Evolutionary conservation across 768 basidiomycete species (phyloP).

Genomic region (Psilocybe sp.): DNA sequence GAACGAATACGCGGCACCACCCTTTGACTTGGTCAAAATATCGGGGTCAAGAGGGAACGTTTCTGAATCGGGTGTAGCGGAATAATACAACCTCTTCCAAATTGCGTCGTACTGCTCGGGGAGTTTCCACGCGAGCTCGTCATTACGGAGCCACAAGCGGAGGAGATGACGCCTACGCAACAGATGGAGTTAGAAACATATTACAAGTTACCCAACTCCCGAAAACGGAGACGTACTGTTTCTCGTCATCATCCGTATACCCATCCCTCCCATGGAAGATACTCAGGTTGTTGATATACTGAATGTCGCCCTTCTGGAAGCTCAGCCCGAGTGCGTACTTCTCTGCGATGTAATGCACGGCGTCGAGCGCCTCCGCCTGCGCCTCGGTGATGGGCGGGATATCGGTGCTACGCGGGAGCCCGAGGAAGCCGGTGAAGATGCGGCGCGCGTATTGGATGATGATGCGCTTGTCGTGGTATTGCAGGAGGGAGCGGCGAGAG

Average conservation of each 20-base stretch:
- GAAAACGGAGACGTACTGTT: constrained; percentile 28
- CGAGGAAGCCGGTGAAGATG: constrained; percentile 38
- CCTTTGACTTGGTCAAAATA: too few species aligned
- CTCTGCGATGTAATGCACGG: constrained; percentile 41
- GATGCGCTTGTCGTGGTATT: constrained; percentile 33
- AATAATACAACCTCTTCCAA: constrained; percentile 33
- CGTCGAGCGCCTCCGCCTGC: constrained; percentile 46
- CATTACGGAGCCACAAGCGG: constrained; percentile 36
- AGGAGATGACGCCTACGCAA: constrained; percentile 31
- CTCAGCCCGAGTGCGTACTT: constrained; percentile 40
- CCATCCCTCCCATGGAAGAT: constrained; percentile 45
- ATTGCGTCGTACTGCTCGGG: constrained; percentile 25
- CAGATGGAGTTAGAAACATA: not conserved
- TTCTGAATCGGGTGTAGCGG: constrained; percentile 29
- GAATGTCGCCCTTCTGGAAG: constrained; percentile 47
- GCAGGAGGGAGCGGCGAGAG: constrained; percentile 36
- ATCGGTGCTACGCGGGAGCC: constrained; percentile 30
- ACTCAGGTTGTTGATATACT: constrained; percentile 46
- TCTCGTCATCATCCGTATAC: constrained; percentile 34
- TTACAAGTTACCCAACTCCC: not conserved
- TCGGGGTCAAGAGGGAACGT: constrained; percentile 34
- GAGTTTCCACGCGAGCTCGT: constrained; percentile 35
- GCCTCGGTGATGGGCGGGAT: constrained; percentile 48
- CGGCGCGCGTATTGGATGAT: constrained; percentile 46
- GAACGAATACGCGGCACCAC: too few species aligned